Percentiles rank a stretch among this genome's conserved stretches.
Conservation (phyloP, 2,329 filamentous ascomycete genomes). For the Periconia macrospinosa region DNA sequence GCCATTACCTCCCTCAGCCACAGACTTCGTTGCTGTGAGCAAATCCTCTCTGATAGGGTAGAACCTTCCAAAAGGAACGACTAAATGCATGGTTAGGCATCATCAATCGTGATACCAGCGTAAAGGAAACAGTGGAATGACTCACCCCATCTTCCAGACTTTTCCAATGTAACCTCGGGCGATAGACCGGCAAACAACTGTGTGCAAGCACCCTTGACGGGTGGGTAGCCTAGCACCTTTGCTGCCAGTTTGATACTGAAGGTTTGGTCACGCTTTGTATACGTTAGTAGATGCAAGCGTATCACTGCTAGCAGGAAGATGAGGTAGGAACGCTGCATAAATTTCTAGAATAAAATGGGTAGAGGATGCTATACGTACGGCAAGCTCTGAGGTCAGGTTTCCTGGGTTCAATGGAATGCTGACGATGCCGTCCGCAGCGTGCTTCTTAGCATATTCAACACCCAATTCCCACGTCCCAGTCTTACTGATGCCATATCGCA, state of each 20-base stretch:
- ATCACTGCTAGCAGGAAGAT: too few species aligned
- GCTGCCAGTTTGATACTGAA: too few species aligned
- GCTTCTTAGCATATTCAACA: constrained; percentile 10
- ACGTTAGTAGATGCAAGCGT: too few species aligned
- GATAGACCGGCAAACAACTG: constrained; percentile 6
- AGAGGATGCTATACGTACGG: constrained; percentile 46
- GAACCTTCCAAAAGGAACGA: constrained; percentile 5
- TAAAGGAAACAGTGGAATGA: too few species aligned
- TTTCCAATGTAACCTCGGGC: constrained; percentile 7
- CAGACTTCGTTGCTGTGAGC: constrained; percentile 19
- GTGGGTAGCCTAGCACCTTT: background rate
- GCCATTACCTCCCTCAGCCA: background rate
- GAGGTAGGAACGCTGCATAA: too few species aligned
- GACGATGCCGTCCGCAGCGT: constrained; percentile 6
- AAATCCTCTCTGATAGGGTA: constrained; percentile 39
- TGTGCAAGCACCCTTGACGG: constrained; percentile 10
- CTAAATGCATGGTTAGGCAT: too few species aligned
- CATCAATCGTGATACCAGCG: background rate
- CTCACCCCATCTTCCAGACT: constrained; percentile 37
- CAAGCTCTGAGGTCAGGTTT: constrained; percentile 20
- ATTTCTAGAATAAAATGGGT: background rate
- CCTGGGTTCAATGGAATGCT: constrained; percentile 40
- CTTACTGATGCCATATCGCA: constrained; percentile 8
- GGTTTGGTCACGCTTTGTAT: too few species aligned
- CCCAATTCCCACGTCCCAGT: constrained; percentile 14